Base-by-base conservation (phyloP, 495 filamentous ascomycete species). In the Talaromyces liani region DNA sequence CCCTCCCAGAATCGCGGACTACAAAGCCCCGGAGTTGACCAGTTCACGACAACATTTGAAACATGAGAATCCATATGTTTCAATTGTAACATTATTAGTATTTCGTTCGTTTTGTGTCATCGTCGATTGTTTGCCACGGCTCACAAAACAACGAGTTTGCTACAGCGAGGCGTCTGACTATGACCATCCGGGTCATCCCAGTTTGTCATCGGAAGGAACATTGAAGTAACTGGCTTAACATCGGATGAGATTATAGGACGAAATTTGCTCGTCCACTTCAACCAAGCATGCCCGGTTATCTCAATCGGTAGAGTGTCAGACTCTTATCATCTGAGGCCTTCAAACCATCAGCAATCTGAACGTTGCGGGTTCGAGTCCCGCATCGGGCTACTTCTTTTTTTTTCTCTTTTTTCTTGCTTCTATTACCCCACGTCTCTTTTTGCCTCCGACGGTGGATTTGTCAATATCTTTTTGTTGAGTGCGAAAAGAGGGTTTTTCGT, bases 241-340 rank as follows among this genome's bases (percentile, higher is more conserved):
- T 41, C 10, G 6, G 36, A 41, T 6, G 14, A 41, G 12, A 41
- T 10, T 36, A 45, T 45, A 18, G 16, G 5, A 18, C 41, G 1
- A 45, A n/a, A 45, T n/a, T 45, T 45, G 3, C 4, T 10, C 16
- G 6, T 2, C 5, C 16, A 1, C 12, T 29, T 29, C 51, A 55
- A 55, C 51, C 22, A 27, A 55, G 20, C n/a, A 55, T 55, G 51
- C 51, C 51, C 51, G 51, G 51, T 55, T 55, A 55, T 55, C 51
- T 55, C 51, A 55, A 55, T 55, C 51, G 51, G 51, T 55, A 55
- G 51, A 55, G 51, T 55, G 51, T 55, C 51, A 55, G 51, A 55
- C 51, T 55, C 51, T 55, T 55, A 55, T 55, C 51, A 55, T 55
- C 45, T 49, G 45, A 49, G 45, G 45, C 45, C 45, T 55, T 14